Conservation (phyloP, 257 asterid species). For the Solanum bulbocastanum region DNA sequence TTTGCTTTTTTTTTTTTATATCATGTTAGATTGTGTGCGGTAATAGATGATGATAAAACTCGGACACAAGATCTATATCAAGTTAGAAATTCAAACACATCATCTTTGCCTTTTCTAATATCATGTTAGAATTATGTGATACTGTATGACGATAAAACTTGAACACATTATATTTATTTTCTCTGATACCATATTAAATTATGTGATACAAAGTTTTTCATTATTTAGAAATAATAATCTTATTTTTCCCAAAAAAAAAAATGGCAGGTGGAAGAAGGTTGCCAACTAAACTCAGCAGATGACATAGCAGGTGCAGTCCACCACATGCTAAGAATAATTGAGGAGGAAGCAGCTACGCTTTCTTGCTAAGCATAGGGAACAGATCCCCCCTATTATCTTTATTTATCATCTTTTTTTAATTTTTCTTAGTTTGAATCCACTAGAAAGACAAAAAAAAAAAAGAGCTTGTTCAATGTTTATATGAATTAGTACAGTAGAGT, state of each 20-base stretch:
- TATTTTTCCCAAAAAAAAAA: background rate
- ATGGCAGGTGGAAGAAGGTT: conserved; percentile 88
- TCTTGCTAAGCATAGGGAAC: conserved; percentile 45
- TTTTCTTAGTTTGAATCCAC: background rate
- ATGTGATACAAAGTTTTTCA: too few relatives aligned
- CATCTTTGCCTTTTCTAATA: too few relatives aligned
- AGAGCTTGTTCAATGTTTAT: background rate
- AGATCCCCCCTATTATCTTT: background rate
- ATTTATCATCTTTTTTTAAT: background rate
- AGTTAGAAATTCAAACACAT: too few relatives aligned
- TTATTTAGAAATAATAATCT: background rate
- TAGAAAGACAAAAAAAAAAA: background rate
- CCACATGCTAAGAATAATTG: conserved; percentile 89
- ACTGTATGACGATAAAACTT: background rate
- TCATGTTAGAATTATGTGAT: background rate
- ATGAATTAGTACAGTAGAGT: background rate
- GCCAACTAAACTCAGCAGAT: conserved; percentile 83
- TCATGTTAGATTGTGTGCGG: too few relatives aligned
- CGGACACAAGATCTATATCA: background rate
- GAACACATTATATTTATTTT: background rate
- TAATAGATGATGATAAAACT: background rate
- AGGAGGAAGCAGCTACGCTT: conserved; percentile 58
- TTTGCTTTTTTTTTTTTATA: too few relatives aligned
- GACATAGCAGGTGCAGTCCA: conserved; percentile 85
- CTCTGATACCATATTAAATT: background rate